Evolutionary conservation across 352 stramenopile genomes (phyloP).

Genomic region (Pythium chondricola): DNA sequence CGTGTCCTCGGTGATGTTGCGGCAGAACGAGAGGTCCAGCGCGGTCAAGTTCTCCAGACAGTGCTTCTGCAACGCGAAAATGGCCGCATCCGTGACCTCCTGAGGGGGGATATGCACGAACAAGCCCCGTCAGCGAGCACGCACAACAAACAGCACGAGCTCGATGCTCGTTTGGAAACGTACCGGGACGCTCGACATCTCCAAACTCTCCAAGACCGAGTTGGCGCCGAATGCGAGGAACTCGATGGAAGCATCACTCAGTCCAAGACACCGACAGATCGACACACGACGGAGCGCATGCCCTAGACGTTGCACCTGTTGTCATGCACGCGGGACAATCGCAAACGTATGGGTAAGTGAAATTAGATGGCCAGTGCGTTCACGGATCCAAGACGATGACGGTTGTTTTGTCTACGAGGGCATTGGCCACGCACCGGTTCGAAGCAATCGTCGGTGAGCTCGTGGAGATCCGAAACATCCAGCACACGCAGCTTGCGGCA

Average conservation of each 20-base stretch:
- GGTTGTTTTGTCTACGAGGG: too few relatives aligned
- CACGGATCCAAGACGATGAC: too few relatives aligned
- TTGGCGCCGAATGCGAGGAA: conserved; percentile 55
- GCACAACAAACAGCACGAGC: too few relatives aligned
- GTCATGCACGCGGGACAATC: too few relatives aligned
- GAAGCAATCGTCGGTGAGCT: conserved; percentile 60
- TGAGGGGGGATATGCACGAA: conserved; percentile 22
- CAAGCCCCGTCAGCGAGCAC: too few relatives aligned
- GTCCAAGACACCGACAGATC: conserved; percentile 50
- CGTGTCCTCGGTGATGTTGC: conserved; percentile 59
- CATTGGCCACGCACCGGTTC: conserved; percentile 49
- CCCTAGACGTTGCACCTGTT: conserved; percentile 36
- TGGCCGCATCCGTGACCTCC: conserved; percentile 47
- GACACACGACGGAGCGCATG: conserved; percentile 48
- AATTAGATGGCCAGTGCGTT: background rate
- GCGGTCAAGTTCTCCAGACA: conserved; percentile 34
- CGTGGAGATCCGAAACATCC: conserved; percentile 64
- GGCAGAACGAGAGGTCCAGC: conserved; percentile 77
- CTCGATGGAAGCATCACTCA: conserved; percentile 53
- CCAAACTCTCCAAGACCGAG: conserved; percentile 45
- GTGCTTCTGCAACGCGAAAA: conserved; percentile 42
- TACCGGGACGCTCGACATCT: conserved; percentile 78
- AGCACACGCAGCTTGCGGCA: conserved; percentile 51
- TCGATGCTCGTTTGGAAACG: too few relatives aligned
- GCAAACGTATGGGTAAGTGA: background rate